Evolutionary conservation across 345 rosid genomes (phyloP).

Genomic region (Salix arbutifolia): DNA sequence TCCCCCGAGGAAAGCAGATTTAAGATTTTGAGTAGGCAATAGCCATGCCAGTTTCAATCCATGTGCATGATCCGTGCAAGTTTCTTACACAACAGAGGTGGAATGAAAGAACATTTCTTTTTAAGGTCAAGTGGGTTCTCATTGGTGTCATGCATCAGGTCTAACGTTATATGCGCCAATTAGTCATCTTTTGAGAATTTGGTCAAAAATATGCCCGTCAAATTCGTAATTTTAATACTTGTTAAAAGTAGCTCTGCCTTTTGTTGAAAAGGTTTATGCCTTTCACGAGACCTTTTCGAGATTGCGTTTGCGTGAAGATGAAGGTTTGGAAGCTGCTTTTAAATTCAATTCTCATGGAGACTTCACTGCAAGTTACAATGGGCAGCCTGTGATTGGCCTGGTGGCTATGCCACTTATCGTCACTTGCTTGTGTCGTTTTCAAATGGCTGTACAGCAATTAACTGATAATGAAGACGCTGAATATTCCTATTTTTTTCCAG

Average conservation of each 20-base stretch:
- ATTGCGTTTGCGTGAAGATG: background rate
- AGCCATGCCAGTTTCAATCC: background rate
- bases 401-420: background rate
- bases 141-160: background rate
- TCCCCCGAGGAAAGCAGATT: background rate
- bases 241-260: background rate
- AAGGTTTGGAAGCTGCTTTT: background rate
- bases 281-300: background rate
- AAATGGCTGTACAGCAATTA: too few species aligned
- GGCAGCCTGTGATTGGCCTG: background rate
- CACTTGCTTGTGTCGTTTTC: background rate
- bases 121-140: background rate
- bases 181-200: background rate
- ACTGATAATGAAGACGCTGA: too few species aligned
- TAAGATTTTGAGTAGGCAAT: background rate
- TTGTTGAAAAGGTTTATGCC: background rate
- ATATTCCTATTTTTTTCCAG: too few species aligned
- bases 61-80: background rate
- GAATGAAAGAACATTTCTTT: background rate
- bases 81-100: background rate
- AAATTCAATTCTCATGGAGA: background rate
- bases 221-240: background rate
- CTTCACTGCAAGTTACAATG: background rate
- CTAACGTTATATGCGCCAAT: background rate
- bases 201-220: background rate